Evolutionary conservation across 108 stramenopile species (phyloP).

Genomic region (Aurantiochytrium sp.): DNA sequence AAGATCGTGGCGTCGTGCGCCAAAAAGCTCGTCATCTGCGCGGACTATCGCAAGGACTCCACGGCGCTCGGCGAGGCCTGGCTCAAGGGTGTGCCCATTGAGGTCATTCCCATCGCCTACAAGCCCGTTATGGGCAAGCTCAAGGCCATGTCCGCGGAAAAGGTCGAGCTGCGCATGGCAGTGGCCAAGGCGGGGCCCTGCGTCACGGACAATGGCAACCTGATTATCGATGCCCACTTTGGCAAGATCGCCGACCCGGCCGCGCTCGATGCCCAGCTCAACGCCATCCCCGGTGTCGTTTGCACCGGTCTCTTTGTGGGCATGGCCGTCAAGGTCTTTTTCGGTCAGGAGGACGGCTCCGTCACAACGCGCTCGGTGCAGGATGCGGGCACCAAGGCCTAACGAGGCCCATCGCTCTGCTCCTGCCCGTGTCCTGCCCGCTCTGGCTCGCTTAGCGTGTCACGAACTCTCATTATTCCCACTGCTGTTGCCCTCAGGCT

Average conservation of each 20-base stretch:
- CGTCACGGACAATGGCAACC: slow-evolving; percentile 85
- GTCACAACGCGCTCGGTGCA: slow-evolving; percentile 5
- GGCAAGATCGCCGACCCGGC: slow-evolving; percentile 80
- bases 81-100: slow-evolving; percentile 35
- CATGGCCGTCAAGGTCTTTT: slow-evolving; percentile 92
- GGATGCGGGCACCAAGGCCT: neutral
- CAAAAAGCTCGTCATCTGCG: slow-evolving; percentile 70
- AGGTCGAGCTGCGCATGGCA: slow-evolving; percentile 59
- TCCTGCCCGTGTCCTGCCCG: too few species aligned
- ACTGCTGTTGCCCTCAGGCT: too few species aligned
- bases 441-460: too few species aligned
- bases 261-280: slow-evolving; percentile 74
- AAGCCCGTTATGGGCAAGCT: neutral
- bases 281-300: slow-evolving; percentile 90
- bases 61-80: slow-evolving; percentile 42
- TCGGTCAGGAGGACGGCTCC: slow-evolving; percentile 90
- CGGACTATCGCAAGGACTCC: slow-evolving; percentile 92
- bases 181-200: slow-evolving; percentile 81
- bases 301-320: slow-evolving; percentile 96
- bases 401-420: too few species aligned
- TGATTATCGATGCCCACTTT: slow-evolving; percentile 96
- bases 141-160: neutral
- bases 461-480: too few species aligned
- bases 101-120: slow-evolving; percentile 26
- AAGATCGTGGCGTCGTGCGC: slow-evolving; percentile 46